A percentile compares a stretch with the other conserved stretches of the same genome.
phyloP scores from a whole-genome alignment of 176 grass and related monocot genomes.

The Oryza glaberrima region DNA sequence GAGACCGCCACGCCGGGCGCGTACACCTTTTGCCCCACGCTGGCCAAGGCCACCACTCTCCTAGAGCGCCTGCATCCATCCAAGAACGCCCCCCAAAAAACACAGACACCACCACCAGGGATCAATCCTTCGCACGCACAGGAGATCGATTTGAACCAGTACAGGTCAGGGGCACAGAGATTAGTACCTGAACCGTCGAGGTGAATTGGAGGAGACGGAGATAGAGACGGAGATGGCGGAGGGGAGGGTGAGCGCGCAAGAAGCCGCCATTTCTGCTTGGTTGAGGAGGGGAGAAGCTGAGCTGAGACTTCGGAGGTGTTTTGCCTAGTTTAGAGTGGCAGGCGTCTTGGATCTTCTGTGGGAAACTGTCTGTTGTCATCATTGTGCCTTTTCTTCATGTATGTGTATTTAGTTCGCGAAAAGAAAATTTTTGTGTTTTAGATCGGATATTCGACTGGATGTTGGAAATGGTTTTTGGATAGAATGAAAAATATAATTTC shows the following conservation, averaged over 20 bases:
- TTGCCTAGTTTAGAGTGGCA: conserved; percentile 34
- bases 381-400: too few relatives aligned
- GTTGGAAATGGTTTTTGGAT: too few relatives aligned
- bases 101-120: background rate
- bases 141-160: background rate
- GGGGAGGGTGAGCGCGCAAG: conserved; percentile 33
- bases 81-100: background rate
- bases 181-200: conserved; percentile 47
- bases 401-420: too few relatives aligned
- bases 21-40: conserved; percentile 64
- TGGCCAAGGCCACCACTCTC: conserved; percentile 54
- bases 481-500: too few relatives aligned
- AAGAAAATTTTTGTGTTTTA: too few relatives aligned
- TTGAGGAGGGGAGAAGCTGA: background rate
- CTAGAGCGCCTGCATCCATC: conserved; percentile 49
- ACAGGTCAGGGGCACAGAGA: background rate
- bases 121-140: background rate
- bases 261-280: conserved; percentile 54
- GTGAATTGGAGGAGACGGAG: conserved; percentile 31
- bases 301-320: conserved; percentile 41
- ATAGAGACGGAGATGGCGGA: conserved; percentile 4
- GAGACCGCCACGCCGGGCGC: conserved; percentile 68
- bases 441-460: too few relatives aligned
- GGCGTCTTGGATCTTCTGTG: conserved; percentile 22
- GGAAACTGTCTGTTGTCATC: background rate